A percentile compares a stretch with the other conserved stretches of the same genome.
Evolutionary conservation across 192 early-diverging fungal genomes (phyloP).

Genomic region (Backusella macrospora): DNA sequence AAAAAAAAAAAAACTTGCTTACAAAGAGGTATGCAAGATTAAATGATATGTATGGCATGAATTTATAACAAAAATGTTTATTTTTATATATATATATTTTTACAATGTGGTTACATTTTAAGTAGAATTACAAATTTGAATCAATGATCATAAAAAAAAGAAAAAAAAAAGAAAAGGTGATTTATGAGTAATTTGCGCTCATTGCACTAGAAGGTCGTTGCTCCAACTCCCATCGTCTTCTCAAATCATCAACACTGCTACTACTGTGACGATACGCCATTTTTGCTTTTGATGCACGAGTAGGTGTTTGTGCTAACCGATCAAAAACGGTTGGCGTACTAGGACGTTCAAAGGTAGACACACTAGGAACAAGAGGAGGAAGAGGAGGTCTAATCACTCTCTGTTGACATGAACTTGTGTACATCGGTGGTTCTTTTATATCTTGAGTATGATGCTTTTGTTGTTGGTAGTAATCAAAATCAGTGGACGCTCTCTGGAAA

Average conservation of each 20-base stretch:
- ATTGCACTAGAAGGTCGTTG: slow-evolving; percentile 28
- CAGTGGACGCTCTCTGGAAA: slow-evolving; percentile 7
- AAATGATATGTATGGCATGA: background rate
- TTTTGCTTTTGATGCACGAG: slow-evolving; percentile 36
- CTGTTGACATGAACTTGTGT: slow-evolving; percentile 15
- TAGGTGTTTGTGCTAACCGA: slow-evolving; percentile 38
- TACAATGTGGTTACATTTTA: slow-evolving; percentile 3
- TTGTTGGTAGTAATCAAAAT: background rate
- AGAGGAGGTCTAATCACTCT: background rate
- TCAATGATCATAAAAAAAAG: background rate
- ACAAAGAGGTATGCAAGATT: background rate
- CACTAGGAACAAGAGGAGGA: slow-evolving; percentile 9
- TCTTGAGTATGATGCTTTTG: background rate
- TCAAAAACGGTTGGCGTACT: slow-evolving; percentile 39
- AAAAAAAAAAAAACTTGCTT: too few relatives aligned
- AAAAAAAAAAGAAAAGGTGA: background rate
- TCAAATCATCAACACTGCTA: slow-evolving; percentile 39
- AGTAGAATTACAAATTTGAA: background rate
- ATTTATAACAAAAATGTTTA: background rate
- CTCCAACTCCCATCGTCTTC: slow-evolving; percentile 29
- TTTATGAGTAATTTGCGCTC: slow-evolving; percentile 4
- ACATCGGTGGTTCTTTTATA: background rate
- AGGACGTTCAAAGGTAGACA: slow-evolving; percentile 15
- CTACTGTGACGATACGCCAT: slow-evolving; percentile 40
- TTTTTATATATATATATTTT: slow-evolving; percentile 1